Base-by-base conservation (phyloP, 2,329 filamentous ascomycete genomes). In the Amesomyces nigricolor region DNA sequence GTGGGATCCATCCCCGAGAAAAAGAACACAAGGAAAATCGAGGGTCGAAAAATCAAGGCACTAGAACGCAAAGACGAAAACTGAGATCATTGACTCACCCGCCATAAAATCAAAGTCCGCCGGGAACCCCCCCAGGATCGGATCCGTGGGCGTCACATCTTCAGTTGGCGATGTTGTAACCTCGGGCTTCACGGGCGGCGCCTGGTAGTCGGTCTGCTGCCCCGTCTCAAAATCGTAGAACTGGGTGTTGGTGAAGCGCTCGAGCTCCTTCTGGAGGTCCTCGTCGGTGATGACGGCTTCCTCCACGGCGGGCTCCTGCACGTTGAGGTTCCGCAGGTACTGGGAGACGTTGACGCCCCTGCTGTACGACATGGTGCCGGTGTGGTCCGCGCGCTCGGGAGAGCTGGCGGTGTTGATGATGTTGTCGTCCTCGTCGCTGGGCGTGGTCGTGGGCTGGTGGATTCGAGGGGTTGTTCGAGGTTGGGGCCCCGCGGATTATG, bases 281-380 rank as follows among this genome's bases (percentile, higher is more conserved):
- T 87, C 83, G 64, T 89, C 85, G 60, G 87, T 75, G 64, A 62
- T 64, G 70, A 85, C 80, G 22, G 76, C 65, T 51, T 77, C 80
- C 58, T 65, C 63, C 38, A 64, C 58, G 5, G 63, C 51, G 17
- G 86, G 78, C 52, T 84, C 82, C 58, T 86, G 76, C 58, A 84
- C 82, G 76, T 96, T 96, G 66, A 96, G 78, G 64, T 91, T 87
- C 66, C 89, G 87, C 62, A 96, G 80, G 75, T 94, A 95, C 68
- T 91, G 87, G 67, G 90, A 91, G 73, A 96, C 88, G 71, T 95
- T 95, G 67, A 89, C 87, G 65, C 82, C 88, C 68, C 87, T 85
- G 60, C 80, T 85, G 69, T 77, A 80, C 70, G 88, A 83, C 87
- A 91, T 91, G 53, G 58, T 66, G 55, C 44, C 54, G 19, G 29